phyloP scores from a whole-genome alignment of 2,329 filamentous ascomycete genomes.

The Calonectria leucothoes region DNA sequence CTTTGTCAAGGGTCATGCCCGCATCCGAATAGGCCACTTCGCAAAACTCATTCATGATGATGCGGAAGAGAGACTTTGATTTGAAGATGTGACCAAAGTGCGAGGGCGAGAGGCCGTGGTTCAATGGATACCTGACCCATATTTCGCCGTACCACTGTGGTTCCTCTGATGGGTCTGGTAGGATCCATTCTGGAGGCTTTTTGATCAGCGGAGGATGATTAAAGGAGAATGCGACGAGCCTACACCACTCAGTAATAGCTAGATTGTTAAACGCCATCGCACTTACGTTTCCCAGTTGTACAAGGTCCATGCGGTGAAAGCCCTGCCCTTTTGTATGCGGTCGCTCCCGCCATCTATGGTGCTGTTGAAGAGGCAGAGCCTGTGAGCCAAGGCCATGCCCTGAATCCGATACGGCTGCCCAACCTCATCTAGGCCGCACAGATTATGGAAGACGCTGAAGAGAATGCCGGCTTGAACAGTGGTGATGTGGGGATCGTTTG shows the following conservation, averaged over 20 bases:
- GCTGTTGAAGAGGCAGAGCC: slow-evolving; percentile 46
- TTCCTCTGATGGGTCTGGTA: slow-evolving; percentile 44
- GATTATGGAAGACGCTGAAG: slow-evolving; percentile 45
- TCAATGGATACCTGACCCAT: slow-evolving; percentile 49
- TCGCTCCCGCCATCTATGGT: slow-evolving; percentile 23
- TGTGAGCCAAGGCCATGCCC: slow-evolving; percentile 45
- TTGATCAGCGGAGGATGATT: slow-evolving; percentile 42
- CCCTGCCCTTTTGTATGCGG: slow-evolving; percentile 31
- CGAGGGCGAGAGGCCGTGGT: slow-evolving; percentile 30
- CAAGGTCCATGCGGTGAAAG: slow-evolving; percentile 49
- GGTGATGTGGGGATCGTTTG: slow-evolving; percentile 42
- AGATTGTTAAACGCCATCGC: rapidly evolving
- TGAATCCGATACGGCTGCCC: slow-evolving; percentile 49
- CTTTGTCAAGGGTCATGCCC: slow-evolving; percentile 28
- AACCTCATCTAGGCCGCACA: slow-evolving; percentile 51
- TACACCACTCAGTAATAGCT: not conserved
- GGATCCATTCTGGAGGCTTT: slow-evolving; percentile 41
- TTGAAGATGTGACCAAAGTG: slow-evolving; percentile 44
- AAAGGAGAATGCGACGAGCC: slow-evolving; percentile 41
- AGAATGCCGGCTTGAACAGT: slow-evolving; percentile 51
- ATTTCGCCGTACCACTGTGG: slow-evolving; percentile 50
- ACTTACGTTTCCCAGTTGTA: slow-evolving; percentile 49
- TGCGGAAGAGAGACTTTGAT: slow-evolving; percentile 42
- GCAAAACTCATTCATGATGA: slow-evolving; percentile 49
- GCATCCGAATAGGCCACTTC: slow-evolving; percentile 27